Conservation (phyloP, 1,284 basidiomycete genomes). For the Irpex sp. region DNA sequence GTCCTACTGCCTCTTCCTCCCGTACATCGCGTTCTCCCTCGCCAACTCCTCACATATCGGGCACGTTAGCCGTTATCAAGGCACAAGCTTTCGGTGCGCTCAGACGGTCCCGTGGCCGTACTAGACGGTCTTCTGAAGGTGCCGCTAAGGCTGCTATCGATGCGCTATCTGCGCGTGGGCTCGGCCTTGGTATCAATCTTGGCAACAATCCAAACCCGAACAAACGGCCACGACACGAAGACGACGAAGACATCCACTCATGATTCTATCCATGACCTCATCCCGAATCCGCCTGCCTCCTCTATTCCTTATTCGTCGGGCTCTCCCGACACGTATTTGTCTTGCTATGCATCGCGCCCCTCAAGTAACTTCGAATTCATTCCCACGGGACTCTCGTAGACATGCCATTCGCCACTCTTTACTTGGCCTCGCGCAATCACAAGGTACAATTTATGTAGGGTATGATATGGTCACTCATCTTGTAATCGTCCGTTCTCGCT, state of each 20-base stretch:
- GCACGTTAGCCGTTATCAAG: constrained; percentile 82
- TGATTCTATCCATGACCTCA: constrained; percentile 21
- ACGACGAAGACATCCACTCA: constrained; percentile 42
- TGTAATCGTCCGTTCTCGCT: constrained; percentile 1
- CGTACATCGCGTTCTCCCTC: constrained; percentile 68
- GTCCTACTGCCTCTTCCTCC: constrained; percentile 24
- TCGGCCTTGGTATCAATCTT: constrained; percentile 52
- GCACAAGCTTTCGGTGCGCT: constrained; percentile 82
- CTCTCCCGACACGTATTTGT: not conserved
- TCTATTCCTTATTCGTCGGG: not conserved
- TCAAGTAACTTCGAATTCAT: not conserved
- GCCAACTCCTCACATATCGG: constrained; percentile 61
- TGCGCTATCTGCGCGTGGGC: constrained; percentile 71
- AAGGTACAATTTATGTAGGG: not conserved
- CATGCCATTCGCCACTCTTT: constrained; percentile 3
- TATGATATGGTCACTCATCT: not conserved
- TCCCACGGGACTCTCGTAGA: not conserved
- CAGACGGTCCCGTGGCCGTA: constrained; percentile 68
- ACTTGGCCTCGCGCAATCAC: not conserved
- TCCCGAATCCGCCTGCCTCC: not conserved
- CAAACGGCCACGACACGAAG: constrained; percentile 45
- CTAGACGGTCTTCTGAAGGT: constrained; percentile 68
- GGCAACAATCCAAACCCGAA: constrained; percentile 51
- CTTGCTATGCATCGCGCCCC: not conserved
- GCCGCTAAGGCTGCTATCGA: constrained; percentile 75